Evolutionary conservation across 257 asterid species (phyloP), one percentile per base, ranked within the genome.

Genomic region (Eustoma russellianum): DNA sequence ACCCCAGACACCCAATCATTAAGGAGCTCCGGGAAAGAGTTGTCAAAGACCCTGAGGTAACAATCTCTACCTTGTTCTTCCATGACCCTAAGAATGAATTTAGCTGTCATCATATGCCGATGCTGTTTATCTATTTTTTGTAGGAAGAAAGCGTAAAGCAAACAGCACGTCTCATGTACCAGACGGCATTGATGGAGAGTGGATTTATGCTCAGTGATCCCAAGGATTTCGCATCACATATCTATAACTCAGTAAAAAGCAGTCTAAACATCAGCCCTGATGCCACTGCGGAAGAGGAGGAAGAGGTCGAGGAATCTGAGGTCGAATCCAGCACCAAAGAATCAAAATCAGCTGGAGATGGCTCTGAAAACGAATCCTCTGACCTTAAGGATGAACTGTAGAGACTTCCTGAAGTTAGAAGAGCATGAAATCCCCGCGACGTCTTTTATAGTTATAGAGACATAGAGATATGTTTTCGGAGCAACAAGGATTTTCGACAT

Each of bases 111-210:
- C 17, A n/a, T 33, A 33, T 24, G 35, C 44, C 8, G 15, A 33
- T 18, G 47, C 34, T 13, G 9, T 15, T 38, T 7, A 52, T 5
- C 41, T 17, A 55, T 49, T 5, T 41, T 41, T 48, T 66, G 9
- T 66, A 84, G 93, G 92, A 78, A 55, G 88, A 73, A 58, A 63
- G 52, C 17, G 83, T 79, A 7, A 88, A 82, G 80, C 72, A 75
- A 59, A 82, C 97, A 11, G 95, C 97, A 17, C 82, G 63, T 50
- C 94, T 88, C n/a, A 65, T 88, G 70, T 88, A 85, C 73, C 95
- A 88, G 64, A 88, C 97, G 1, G 93, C 97, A 14, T 72, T 88
- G 38, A 73, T 88, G 94, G 95, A 88, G 80, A 88, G 97, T 62
- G 97, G 97, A 13, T 88, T 88, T 15, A 1, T 62, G 0, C 80